Conservation (phyloP, 1,139 yeast genomes). For the Debaryomyces robertsiae region DNA sequence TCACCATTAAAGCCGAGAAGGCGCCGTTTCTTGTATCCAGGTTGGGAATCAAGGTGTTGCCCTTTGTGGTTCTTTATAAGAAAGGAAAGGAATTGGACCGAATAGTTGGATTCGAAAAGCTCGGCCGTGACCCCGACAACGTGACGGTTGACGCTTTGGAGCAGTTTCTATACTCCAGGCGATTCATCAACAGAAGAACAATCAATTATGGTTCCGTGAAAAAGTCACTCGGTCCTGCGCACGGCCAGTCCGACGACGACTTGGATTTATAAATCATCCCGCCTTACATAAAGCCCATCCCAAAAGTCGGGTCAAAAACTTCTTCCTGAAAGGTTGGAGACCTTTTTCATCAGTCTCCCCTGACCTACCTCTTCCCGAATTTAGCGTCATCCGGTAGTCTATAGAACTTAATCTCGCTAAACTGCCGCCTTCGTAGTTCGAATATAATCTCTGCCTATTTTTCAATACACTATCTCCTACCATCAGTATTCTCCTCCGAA, state of each 20-base stretch:
- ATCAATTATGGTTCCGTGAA: conserved; percentile 28
- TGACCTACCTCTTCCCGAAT: too few species aligned
- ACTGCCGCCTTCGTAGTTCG: background rate
- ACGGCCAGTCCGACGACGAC: conserved; percentile 24
- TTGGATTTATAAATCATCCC: conserved; percentile 13
- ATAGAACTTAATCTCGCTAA: background rate
- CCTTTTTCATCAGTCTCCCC: conserved; percentile 3
- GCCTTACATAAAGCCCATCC: background rate
- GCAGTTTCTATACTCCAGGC: conserved; percentile 33
- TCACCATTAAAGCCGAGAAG: conserved; percentile 59
- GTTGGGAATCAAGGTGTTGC: conserved; percentile 65
- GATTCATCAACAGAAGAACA: conserved; percentile 36
- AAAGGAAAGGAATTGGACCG: conserved; percentile 61
- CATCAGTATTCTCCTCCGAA: conserved; percentile 11
- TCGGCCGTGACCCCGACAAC: conserved; percentile 42
- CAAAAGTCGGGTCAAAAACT: too few species aligned
- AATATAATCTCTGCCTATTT: conserved; percentile 13
- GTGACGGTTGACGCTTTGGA: conserved; percentile 49
- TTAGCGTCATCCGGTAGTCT: background rate
- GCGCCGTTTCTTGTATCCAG: conserved; percentile 74
- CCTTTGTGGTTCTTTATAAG: conserved; percentile 66
- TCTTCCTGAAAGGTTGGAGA: background rate
- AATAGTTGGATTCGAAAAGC: conserved; percentile 66
- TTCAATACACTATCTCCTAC: conserved; percentile 20
- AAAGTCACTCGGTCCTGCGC: conserved; percentile 7